Conservation (phyloP, 148 eudicot genomes). For the Silene conica region DNA sequence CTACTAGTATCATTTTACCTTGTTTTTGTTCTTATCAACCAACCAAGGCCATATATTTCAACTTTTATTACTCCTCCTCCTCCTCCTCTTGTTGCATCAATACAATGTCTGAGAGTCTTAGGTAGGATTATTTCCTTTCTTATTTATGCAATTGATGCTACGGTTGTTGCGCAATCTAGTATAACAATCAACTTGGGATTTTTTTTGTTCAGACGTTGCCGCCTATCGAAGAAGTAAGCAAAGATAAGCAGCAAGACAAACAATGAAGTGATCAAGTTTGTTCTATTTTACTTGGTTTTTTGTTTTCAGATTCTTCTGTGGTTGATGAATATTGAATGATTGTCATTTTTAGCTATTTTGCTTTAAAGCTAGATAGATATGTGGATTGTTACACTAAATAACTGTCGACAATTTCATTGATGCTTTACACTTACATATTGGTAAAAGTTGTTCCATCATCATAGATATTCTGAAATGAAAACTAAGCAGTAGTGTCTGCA, state of each 20-base stretch:
- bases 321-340: background rate
- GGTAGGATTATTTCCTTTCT: background rate
- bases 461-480: too few species aligned
- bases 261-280: background rate
- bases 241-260: conserved; percentile 18
- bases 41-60: too few species aligned
- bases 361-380: background rate
- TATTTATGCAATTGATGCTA: background rate
- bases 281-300: too few species aligned
- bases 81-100: too few species aligned
- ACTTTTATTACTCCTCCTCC: too few species aligned
- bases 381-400: background rate
- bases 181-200: background rate
- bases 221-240: conserved; percentile 27
- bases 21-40: too few species aligned
- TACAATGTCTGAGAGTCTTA: too few species aligned
- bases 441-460: too few species aligned
- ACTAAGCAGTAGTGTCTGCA: too few species aligned
- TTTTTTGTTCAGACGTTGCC: conserved; percentile 32
- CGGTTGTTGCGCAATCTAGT: background rate
- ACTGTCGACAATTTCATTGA: too few species aligned
- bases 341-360: background rate
- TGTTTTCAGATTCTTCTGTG: background rate
- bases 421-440: too few species aligned
- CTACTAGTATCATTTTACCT: too few species aligned